phyloP scores from a whole-genome alignment of 2,329 filamentous ascomycete species.

The Monilinia vaccinii-corymbosi region DNA sequence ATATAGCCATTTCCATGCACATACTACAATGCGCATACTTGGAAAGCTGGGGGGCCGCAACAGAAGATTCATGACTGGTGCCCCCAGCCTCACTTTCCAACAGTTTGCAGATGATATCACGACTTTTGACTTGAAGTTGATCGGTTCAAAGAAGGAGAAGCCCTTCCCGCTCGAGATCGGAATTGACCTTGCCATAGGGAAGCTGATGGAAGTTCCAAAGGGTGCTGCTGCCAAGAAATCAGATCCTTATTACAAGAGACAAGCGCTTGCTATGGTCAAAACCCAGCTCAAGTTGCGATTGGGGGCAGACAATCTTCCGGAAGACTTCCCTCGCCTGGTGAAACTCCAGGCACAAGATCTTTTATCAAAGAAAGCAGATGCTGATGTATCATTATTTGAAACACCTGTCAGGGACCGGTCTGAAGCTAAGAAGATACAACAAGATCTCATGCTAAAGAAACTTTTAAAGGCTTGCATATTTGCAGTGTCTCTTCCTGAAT shows the following conservation, averaged over 20 bases:
- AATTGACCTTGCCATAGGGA: conserved; percentile 79
- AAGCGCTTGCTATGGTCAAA: conserved; percentile 80
- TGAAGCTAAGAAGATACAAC: conserved; percentile 74
- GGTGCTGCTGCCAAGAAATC: conserved; percentile 40
- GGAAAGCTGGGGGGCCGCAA: conserved; percentile 95
- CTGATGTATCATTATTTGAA: conserved; percentile 61
- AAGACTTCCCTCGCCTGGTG: conserved; percentile 77
- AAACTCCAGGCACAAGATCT: conserved; percentile 86
- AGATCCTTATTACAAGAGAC: conserved; percentile 84
- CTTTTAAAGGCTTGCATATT: conserved; percentile 84
- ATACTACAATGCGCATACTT: conserved; percentile 94
- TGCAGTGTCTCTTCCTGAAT: conserved; percentile 71
- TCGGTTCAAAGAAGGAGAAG: conserved; percentile 81
- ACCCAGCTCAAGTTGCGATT: conserved; percentile 86
- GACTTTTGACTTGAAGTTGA: conserved; percentile 80
- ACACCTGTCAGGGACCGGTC: conserved; percentile 73
- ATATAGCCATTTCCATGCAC: conserved; percentile 94
- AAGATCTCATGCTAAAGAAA: conserved; percentile 75
- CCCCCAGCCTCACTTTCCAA: conserved; percentile 74
- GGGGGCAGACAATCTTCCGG: conserved; percentile 77
- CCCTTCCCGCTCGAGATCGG: conserved; percentile 82
- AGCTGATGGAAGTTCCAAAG: conserved; percentile 73
- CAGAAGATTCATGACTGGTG: conserved; percentile 86
- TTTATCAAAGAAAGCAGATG: conserved; percentile 60
- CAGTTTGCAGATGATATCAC: conserved; percentile 79